Evolutionary conservation across 225 moss, liverwort and hornwort genomes (phyloP).

Genomic region (Sphagnum tenellum): DNA sequence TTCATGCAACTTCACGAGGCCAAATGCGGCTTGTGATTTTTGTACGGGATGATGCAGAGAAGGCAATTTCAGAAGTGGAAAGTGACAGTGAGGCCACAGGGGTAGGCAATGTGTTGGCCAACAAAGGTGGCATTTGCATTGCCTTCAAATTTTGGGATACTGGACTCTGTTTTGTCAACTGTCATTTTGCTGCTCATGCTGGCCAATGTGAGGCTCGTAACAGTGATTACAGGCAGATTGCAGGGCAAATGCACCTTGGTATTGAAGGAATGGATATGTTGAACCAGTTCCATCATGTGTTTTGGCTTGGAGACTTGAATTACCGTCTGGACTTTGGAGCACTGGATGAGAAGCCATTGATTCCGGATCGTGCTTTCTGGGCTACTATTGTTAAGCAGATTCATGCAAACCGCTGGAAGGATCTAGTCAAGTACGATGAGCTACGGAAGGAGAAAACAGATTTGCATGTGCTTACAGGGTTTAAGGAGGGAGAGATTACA

Average conservation of each 20-base stretch:
- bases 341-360: conserved; percentile 42
- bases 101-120: conserved; percentile 97
- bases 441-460: conserved; percentile 69
- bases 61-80: conserved; percentile 88
- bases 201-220: conserved; percentile 97
- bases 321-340: conserved; percentile 80
- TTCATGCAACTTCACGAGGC: conserved; percentile 76
- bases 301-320: conserved; percentile 97
- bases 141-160: conserved; percentile 99
- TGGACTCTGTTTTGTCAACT: conserved; percentile 95
- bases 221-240: conserved; percentile 82
- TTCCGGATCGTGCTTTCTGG: conserved; percentile 76
- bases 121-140: conserved; percentile 96
- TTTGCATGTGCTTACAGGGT: conserved; percentile 61
- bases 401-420: conserved; percentile 52
- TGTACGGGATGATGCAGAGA: conserved; percentile 80
- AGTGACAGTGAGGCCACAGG: conserved; percentile 95
- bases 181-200: conserved; percentile 90
- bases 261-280: conserved; percentile 83
- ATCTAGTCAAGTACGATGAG: conserved; percentile 80
- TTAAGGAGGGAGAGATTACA: conserved; percentile 90
- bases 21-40: conserved; percentile 96
- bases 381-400: conserved; percentile 78
- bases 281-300: conserved; percentile 93
- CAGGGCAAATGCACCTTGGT: conserved; percentile 74